Evolutionary conservation across 2,329 filamentous ascomycete genomes (phyloP).

Genomic region (Lojkania enalia): DNA sequence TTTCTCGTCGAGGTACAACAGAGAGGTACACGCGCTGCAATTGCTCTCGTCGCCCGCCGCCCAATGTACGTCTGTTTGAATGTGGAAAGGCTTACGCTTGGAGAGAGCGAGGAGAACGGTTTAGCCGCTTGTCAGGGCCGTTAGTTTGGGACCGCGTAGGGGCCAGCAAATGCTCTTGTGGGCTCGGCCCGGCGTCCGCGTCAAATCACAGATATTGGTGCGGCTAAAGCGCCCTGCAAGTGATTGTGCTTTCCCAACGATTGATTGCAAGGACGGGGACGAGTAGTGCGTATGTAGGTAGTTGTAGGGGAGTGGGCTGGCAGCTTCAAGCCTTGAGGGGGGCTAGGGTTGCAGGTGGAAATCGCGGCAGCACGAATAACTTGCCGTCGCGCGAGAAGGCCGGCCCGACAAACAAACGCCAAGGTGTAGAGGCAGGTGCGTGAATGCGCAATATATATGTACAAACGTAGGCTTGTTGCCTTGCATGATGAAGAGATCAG

Average conservation of each 20-base stretch:
- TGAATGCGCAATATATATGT: not conserved
- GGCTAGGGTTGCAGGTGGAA: no score
- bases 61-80: constrained; percentile 11
- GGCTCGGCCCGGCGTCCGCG: constrained; percentile 19
- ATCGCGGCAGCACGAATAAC: constrained; percentile 15
- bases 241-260: constrained; percentile 7
- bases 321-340: no score
- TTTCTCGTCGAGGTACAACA: not conserved
- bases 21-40: constrained; percentile 1
- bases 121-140: constrained; percentile 16
- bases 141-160: no score
- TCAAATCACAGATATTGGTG: constrained; percentile 20
- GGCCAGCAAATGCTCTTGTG: not conserved
- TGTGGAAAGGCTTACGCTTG: constrained; percentile 13
- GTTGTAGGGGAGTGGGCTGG: not conserved
- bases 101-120: constrained; percentile 18
- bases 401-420: not conserved
- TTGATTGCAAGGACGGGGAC: constrained; percentile 11
- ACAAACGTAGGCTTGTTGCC: not conserved
- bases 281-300: not conserved
- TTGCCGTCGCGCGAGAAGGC: not conserved
- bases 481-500: not conserved
- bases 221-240: constrained; percentile 23
- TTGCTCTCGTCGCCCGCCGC: constrained; percentile 12
- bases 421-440: not conserved